Evolutionary conservation across 441 rosid genomes (phyloP).

Genomic region (Gossypium lobatum): DNA sequence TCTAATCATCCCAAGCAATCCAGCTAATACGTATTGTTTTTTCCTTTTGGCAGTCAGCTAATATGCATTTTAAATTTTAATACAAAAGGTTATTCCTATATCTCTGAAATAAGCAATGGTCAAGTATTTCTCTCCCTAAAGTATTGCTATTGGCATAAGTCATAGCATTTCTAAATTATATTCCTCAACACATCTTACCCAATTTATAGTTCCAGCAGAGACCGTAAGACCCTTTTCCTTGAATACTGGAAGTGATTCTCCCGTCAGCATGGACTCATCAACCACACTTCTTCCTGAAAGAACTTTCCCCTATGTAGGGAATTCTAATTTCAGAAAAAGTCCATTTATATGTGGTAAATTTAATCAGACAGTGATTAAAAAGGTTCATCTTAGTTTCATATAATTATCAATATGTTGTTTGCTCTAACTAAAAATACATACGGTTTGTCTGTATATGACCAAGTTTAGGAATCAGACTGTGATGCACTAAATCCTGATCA

Average conservation of each 20-base stretch:
- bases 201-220: slow-evolving; percentile 94
- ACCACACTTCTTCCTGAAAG: slow-evolving; percentile 92
- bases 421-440: neutral
- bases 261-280: slow-evolving; percentile 97
- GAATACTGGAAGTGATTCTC: slow-evolving; percentile 89
- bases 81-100: neutral
- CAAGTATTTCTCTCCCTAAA: slow-evolving; percentile 6
- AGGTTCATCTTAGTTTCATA: neutral
- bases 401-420: neutral
- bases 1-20: neutral
- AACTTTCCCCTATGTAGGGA: slow-evolving; percentile 61
- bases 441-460: slow-evolving; percentile 1
- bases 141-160: neutral
- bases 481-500: neutral
- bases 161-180: neutral
- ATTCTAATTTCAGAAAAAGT: slow-evolving; percentile 18
- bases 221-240: slow-evolving; percentile 71
- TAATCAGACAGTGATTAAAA: neutral
- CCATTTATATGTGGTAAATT: neutral
- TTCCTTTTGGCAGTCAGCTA: too few relatives aligned
- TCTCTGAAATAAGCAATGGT: slow-evolving; percentile 6
- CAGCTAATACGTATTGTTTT: neutral
- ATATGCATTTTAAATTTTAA: too few relatives aligned
- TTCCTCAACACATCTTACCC: slow-evolving; percentile 45
- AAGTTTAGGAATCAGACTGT: slow-evolving; percentile 2